Conservation (phyloP, 1,284 basidiomycete species). For the Austroboletus niveus region DNA sequence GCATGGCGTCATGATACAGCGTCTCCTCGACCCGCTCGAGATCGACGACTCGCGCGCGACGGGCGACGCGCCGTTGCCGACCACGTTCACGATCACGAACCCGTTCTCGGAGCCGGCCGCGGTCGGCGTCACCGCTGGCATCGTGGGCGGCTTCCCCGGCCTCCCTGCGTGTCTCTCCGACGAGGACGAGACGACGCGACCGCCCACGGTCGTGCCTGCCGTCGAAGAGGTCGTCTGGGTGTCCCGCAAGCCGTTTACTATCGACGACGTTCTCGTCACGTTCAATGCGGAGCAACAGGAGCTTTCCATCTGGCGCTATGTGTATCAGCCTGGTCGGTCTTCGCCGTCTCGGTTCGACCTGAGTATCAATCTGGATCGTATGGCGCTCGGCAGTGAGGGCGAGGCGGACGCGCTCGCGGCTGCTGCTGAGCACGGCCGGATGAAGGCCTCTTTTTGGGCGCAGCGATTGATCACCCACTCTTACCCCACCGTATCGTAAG, state of each 20-base stretch:
- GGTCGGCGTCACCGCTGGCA: constrained; percentile 60
- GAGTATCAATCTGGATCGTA: constrained; percentile 60
- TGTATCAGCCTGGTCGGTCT: constrained; percentile 44
- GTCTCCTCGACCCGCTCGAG: constrained; percentile 67
- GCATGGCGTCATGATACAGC: constrained; percentile 75
- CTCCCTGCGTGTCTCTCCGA: constrained; percentile 46
- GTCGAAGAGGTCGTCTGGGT: constrained; percentile 64
- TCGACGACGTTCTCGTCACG: constrained; percentile 55
- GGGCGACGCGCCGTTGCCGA: constrained; percentile 64
- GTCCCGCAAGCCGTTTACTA: constrained; percentile 45
- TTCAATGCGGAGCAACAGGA: constrained; percentile 49
- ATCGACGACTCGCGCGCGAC: constrained; percentile 62
- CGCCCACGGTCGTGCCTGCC: constrained; percentile 51
- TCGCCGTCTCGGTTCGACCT: constrained; percentile 51
- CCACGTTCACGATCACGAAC: constrained; percentile 74
- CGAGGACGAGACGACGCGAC: constrained; percentile 50
- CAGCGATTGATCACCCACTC: constrained; percentile 55
- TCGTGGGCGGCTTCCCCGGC: constrained; percentile 46
- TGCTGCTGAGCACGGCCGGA: constrained; percentile 54
- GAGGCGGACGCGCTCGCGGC: constrained; percentile 41
- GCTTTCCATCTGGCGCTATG: constrained; percentile 70
- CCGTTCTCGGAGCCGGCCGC: constrained; percentile 74
- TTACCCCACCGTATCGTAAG: constrained; percentile 49
- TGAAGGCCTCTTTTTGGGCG: constrained; percentile 70
- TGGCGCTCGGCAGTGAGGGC: constrained; percentile 49